Conservation (phyloP, 805 yeast species). For the Saccharomyces eubayanus region DNA sequence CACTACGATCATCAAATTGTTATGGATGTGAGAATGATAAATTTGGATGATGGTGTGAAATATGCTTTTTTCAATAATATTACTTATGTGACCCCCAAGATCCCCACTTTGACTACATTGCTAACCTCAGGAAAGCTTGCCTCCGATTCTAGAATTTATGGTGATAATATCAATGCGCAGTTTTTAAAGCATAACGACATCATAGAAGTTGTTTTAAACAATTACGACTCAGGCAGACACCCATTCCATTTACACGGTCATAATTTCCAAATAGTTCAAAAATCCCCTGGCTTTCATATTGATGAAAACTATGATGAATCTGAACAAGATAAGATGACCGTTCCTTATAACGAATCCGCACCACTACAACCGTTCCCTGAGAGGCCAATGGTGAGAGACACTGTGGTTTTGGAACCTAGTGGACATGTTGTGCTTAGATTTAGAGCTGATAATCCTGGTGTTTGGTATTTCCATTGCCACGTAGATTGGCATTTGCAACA, state of each 20-base stretch:
- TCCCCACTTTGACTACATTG: slow-evolving; percentile 61
- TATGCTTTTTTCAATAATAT: slow-evolving; percentile 69
- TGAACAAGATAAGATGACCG: slow-evolving; percentile 31
- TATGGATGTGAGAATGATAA: slow-evolving; percentile 55
- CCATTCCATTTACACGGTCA: slow-evolving; percentile 79
- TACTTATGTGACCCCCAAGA: slow-evolving; percentile 57
- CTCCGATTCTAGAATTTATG: slow-evolving; percentile 55
- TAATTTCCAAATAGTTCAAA: slow-evolving; percentile 51
- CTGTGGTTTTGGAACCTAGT: slow-evolving; percentile 56
- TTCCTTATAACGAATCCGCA: slow-evolving; percentile 45
- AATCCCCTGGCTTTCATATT: slow-evolving; percentile 45
- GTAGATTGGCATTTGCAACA: slow-evolving; percentile 80
- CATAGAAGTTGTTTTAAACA: slow-evolving; percentile 70
- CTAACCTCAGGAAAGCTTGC: slow-evolving; percentile 52
- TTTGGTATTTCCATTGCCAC: slow-evolving; percentile 93
- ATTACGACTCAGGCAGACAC: slow-evolving; percentile 70
- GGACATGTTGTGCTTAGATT: slow-evolving; percentile 66
- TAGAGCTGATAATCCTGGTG: slow-evolving; percentile 81
- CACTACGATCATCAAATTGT: slow-evolving; percentile 54
- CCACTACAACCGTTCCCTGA: slow-evolving; percentile 42
- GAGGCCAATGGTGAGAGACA: slow-evolving; percentile 61
- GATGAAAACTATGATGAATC: slow-evolving; percentile 27
- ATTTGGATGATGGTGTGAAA: slow-evolving; percentile 63
- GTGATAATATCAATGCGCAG: slow-evolving; percentile 57
- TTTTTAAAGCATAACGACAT: slow-evolving; percentile 54